phyloP scores from a whole-genome alignment of 805 yeast genomes.

The Spathaspora girioi region DNA sequence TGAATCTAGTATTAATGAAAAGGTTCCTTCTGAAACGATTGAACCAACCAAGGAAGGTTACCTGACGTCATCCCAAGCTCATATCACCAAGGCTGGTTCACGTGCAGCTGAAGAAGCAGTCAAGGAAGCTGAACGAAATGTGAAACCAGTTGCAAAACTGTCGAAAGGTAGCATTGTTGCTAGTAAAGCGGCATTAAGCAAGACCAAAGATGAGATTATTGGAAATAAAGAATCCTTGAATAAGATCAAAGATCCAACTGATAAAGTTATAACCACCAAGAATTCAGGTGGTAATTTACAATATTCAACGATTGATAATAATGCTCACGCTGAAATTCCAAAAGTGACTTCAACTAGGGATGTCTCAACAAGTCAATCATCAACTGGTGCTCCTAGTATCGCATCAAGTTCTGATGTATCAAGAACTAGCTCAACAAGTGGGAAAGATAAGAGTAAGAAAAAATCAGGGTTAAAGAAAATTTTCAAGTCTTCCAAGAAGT shows the following conservation, averaged over 20 bases:
- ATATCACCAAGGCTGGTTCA: background rate
- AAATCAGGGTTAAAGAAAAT: slow-evolving; percentile 4
- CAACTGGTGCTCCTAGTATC: background rate
- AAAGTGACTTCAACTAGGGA: slow-evolving; percentile 1
- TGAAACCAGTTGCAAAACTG: background rate
- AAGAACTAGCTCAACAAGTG: background rate
- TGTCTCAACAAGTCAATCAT: background rate
- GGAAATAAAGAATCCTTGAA: slow-evolving; percentile 10
- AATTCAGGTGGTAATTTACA: slow-evolving; percentile 6
- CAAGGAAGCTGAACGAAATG: background rate
- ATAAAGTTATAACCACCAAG: slow-evolving; percentile 18
- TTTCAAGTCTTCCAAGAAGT: slow-evolving; percentile 2
- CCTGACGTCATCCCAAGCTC: slow-evolving; percentile 8
- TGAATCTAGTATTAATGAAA: background rate
- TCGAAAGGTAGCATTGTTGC: background rate
- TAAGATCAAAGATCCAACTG: slow-evolving; percentile 17
- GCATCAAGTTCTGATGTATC: background rate
- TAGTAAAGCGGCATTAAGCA: background rate
- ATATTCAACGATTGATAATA: slow-evolving; percentile 35
- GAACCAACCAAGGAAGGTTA: slow-evolving; percentile 1
- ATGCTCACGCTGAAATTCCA: slow-evolving; percentile 23
- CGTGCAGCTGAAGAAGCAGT: background rate
- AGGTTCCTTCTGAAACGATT: slow-evolving; percentile 1
- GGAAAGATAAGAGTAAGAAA: background rate
- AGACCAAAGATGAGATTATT: background rate